These are phyloP conservation scores for Neurospora terricola DNA, from an alignment of 495 filamentous ascomycete species.

Conservation along the genomic window DNA sequence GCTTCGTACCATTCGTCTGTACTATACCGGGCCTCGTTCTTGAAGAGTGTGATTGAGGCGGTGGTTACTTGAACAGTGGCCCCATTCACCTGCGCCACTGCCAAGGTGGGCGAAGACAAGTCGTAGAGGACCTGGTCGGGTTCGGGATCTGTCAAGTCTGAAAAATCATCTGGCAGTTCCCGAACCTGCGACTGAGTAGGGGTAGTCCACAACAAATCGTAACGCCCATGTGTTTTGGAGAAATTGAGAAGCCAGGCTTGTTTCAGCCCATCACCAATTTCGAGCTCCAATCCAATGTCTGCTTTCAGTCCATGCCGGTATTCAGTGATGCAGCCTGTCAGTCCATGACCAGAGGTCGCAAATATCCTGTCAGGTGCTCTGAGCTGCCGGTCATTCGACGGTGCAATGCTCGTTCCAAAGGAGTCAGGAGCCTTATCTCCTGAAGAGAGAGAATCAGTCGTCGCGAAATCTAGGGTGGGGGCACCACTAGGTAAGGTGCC, in stretches of 20 bases:
- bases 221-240: slow-evolving; percentile 13
- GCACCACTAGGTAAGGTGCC: slow-evolving; percentile 66
- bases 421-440: neutral
- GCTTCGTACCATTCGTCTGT: neutral
- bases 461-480: slow-evolving; percentile 61
- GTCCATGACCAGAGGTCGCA: slow-evolving; percentile 47
- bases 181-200: slow-evolving; percentile 32
- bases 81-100: slow-evolving; percentile 27
- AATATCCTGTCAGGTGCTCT: slow-evolving; percentile 42
- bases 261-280: slow-evolving; percentile 31
- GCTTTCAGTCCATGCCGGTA: slow-evolving; percentile 64
- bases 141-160: slow-evolving; percentile 19
- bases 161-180: slow-evolving; percentile 28
- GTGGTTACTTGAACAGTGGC: slow-evolving; percentile 48
- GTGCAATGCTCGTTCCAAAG: slow-evolving; percentile 5
- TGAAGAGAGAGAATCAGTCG: slow-evolving; percentile 23
- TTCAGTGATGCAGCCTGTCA: slow-evolving; percentile 56
- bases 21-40: neutral
- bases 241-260: slow-evolving; percentile 35
- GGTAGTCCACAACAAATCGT: slow-evolving; percentile 41
- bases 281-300: slow-evolving; percentile 46
- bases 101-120: slow-evolving; percentile 44
- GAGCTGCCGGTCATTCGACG: slow-evolving; percentile 7
- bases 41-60: neutral
- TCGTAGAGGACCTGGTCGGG: slow-evolving; percentile 39